Base-by-base conservation (phyloP, 495 filamentous ascomycete genomes). In the Penicillium coffeae region DNA sequence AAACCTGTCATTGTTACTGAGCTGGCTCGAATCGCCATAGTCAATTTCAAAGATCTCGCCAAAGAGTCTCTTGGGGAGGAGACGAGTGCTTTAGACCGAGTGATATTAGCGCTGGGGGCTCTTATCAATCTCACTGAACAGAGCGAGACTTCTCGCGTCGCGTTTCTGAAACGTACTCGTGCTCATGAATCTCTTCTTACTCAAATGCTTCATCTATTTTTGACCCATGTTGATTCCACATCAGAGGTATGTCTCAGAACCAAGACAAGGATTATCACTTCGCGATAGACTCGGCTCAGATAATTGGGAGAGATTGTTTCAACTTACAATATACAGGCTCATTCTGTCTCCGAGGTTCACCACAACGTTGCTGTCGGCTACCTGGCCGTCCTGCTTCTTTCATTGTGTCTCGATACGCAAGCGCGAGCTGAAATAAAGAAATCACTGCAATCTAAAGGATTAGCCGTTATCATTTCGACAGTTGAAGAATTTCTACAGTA, bases 341-440 rank as follows among this genome's bases (percentile, higher is more conserved):
- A 88, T 63, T 93, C 90, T 0, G 79, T 91, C 58, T 77, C 89
- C 62, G 88, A 89, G 56, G 83, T 85, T n/a, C 84, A 86, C 42
- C 79, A 83, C 42, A 95, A 92, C 62, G 90, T 99, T 21, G 87
- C 88, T 2, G 83, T 91, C 48, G 94, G 94, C 21, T 99, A 95
- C 58, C 75, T 99, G 35, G 83, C 92, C 1, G 82, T 97, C 3
- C 73, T 96, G 3, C 71, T 99, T 9, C 85, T 88, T 21, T 88
- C 86, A 41, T 74, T 96, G 13, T 90, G 86, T 59, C 71, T 91
- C 15, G 70, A 82, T 42, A 39, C 58, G 10, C 69, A 73, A 21
- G 79, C 81, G 10, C 65, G 77, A 27, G 60, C 65, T 20, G 63
- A 72, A 16, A 72, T 91, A 21, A 68, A 69, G 18, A 45, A 52